Evolutionary conservation across 768 basidiomycete genomes (phyloP).

Genomic region (Infundibulicybe gibba): DNA sequence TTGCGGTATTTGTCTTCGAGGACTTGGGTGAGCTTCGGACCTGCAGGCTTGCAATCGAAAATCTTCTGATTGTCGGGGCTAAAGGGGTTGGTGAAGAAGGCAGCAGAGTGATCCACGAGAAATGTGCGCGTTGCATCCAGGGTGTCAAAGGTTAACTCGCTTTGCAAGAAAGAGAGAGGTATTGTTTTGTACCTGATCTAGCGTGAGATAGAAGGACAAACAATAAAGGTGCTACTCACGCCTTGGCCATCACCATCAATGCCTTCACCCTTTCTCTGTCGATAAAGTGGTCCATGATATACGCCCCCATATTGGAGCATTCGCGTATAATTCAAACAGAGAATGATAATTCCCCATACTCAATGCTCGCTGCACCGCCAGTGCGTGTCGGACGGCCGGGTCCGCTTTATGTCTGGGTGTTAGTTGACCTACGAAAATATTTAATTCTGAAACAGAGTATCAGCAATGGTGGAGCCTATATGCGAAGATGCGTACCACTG

Average conservation of each 20-base stretch:
- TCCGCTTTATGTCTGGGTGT: constrained; percentile 86
- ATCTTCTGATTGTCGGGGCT: constrained; percentile 58
- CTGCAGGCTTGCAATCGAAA: constrained; percentile 70
- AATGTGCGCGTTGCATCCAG: constrained; percentile 63
- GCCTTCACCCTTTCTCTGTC: constrained; percentile 86
- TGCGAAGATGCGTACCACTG: constrained; percentile 61
- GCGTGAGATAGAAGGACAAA: background rate
- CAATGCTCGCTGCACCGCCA: constrained; percentile 83
- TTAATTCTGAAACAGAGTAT: constrained; percentile 64
- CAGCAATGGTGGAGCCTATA: background rate
- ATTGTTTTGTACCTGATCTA: constrained; percentile 74
- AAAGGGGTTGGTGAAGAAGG: constrained; percentile 62
- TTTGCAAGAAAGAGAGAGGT: constrained; percentile 70
- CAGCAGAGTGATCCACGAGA: constrained; percentile 64
- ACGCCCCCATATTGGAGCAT: constrained; percentile 94
- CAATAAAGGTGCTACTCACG: constrained; percentile 51
- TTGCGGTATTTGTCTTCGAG: constrained; percentile 83
- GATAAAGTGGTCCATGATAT: constrained; percentile 99
- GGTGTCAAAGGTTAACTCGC: constrained; percentile 83
- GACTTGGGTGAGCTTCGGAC: constrained; percentile 50
- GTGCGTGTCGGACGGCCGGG: constrained; percentile 80
- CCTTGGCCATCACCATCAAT: constrained; percentile 86
- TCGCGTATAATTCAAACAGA: constrained; percentile 80
- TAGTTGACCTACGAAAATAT: constrained; percentile 96
- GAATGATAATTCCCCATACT: constrained; percentile 94